A percentile compares a stretch with the other conserved stretches of the same genome.
phyloP scores from a whole-genome alignment of 441 rosid genomes.

The Dalechampia spathulata region DNA sequence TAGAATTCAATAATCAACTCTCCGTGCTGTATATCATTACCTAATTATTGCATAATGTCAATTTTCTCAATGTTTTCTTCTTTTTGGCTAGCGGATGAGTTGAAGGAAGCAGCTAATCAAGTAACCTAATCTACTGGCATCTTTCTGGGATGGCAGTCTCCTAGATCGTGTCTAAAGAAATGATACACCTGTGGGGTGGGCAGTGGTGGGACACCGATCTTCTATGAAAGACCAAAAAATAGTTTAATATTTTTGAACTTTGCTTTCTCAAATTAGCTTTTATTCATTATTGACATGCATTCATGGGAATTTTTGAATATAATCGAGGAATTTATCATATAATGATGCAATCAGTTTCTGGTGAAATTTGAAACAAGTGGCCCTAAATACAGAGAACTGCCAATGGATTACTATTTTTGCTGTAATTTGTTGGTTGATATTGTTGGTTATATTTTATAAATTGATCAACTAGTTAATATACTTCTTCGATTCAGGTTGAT shows the following conservation, averaged over 20 bases:
- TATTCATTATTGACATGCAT: background rate
- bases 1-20: no score
- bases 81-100: no score
- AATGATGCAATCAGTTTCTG: background rate
- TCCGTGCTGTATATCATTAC: no score
- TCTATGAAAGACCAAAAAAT: no score
- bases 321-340: background rate
- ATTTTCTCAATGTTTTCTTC: no score
- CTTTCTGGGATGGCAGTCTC: background rate
- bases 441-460: background rate
- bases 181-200: no score
- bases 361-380: background rate
- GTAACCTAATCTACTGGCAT: background rate
- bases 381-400: background rate
- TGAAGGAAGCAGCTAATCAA: background rate
- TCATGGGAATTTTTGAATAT: background rate
- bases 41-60: no score
- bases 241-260: background rate
- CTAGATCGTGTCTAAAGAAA: background rate
- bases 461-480: background rate
- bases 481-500: constrained; percentile 50
- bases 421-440: background rate
- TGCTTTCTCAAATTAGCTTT: background rate
- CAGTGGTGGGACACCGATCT: no score
- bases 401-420: background rate